A percentile compares a stretch with the other conserved stretches of the same genome.
These are phyloP conservation scores for Suhomyces guaymorum DNA, from an alignment of 1,139 yeast species.

Conservation along the genomic window DNA sequence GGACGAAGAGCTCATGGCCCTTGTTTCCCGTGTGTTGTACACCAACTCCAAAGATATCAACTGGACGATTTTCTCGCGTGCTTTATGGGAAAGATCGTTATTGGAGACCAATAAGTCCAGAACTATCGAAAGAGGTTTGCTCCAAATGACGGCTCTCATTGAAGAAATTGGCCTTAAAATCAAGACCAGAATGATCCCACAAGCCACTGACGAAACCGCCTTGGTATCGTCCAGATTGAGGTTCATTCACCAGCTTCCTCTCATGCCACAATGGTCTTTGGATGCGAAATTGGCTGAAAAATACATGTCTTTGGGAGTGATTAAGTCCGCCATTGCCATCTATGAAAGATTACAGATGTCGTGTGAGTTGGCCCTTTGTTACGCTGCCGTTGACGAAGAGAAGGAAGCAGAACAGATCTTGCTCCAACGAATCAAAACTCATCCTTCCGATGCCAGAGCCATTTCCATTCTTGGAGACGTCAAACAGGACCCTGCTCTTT, in stretches of 20 bases:
- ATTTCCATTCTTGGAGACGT: slow-evolving; percentile 86
- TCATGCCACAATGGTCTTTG: slow-evolving; percentile 83
- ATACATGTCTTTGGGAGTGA: slow-evolving; percentile 81
- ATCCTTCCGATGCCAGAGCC: slow-evolving; percentile 82
- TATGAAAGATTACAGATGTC: slow-evolving; percentile 77
- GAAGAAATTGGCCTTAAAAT: slow-evolving; percentile 83
- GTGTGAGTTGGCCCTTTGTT: slow-evolving; percentile 87
- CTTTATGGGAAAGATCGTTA: slow-evolving; percentile 87
- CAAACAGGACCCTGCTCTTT: slow-evolving; percentile 68
- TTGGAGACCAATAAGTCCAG: slow-evolving; percentile 79
- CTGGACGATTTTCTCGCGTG: slow-evolving; percentile 81
- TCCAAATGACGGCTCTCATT: slow-evolving; percentile 89
- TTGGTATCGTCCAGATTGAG: slow-evolving; percentile 56
- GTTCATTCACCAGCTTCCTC: slow-evolving; percentile 73
- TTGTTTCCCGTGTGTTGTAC: slow-evolving; percentile 69
- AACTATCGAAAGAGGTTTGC: slow-evolving; percentile 89
- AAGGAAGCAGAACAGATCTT: slow-evolving; percentile 64
- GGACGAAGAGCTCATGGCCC: slow-evolving; percentile 78
- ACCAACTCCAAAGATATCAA: slow-evolving; percentile 49
- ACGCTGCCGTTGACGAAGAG: slow-evolving; percentile 82
- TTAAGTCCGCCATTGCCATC: slow-evolving; percentile 86
- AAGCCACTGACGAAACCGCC: slow-evolving; percentile 34
- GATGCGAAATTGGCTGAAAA: slow-evolving; percentile 84
- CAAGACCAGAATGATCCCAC: slow-evolving; percentile 60
- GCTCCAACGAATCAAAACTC: slow-evolving; percentile 49